These are phyloP conservation scores for Coemansia sp. DNA, from an alignment of 192 early-diverging fungal species.

Conservation along the genomic window DNA sequence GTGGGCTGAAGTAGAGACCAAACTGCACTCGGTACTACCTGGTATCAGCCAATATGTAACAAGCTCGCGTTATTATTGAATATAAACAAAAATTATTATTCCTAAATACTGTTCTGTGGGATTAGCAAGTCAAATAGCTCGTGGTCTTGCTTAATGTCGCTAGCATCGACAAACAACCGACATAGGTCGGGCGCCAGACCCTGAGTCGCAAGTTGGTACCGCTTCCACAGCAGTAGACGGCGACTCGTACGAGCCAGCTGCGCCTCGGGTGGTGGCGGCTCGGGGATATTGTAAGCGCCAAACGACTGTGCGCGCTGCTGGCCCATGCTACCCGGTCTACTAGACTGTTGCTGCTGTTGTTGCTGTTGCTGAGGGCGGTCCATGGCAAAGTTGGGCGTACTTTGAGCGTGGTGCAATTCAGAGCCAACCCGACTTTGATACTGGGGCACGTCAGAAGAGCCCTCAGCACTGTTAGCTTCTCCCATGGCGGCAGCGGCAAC, in stretches of 20 bases:
- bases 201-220: conserved; percentile 30
- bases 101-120: conserved; percentile 8
- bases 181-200: conserved; percentile 39
- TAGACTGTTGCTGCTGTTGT: conserved; percentile 8
- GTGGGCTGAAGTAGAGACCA: conserved; percentile 86
- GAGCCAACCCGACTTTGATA: neutral
- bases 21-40: conserved; percentile 51
- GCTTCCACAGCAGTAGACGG: conserved; percentile 46
- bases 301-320: conserved; percentile 18
- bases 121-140: conserved; percentile 27
- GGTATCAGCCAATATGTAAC: conserved; percentile 11
- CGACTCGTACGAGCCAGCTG: conserved; percentile 46
- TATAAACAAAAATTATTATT: too few species aligned
- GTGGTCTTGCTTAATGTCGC: conserved; percentile 44
- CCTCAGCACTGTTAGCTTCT: conserved; percentile 13
- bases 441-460: neutral
- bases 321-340: conserved; percentile 3
- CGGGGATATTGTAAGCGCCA: conserved; percentile 38
- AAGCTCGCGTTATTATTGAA: neutral
- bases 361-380: conserved; percentile 2
- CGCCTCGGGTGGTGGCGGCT: conserved; percentile 51
- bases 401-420: neutral
- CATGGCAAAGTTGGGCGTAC: neutral
- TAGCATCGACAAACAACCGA: conserved; percentile 53
- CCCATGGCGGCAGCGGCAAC: conserved; percentile 18